Percentiles rank a stretch among this genome's conserved stretches.
phyloP scores from a whole-genome alignment of 1,139 yeast genomes.

The Suzukiozyma palmioleophila region DNA sequence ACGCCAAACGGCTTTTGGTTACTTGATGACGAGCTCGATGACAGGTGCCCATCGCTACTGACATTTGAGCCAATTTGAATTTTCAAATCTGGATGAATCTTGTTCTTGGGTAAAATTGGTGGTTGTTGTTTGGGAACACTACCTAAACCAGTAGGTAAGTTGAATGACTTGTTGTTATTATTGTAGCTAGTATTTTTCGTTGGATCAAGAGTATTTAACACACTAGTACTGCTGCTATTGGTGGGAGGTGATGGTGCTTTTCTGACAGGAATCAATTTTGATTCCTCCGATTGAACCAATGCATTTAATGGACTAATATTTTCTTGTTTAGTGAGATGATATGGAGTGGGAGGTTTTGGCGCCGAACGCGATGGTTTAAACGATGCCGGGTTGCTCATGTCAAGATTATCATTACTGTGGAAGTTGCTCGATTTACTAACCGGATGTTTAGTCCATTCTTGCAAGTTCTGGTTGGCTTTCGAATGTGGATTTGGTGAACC shows the following conservation, averaged over 20 bases:
- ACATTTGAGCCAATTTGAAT: slow-evolving; percentile 18
- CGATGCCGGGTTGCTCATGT: slow-evolving; percentile 7
- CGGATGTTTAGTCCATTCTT: slow-evolving; percentile 43
- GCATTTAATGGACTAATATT: slow-evolving; percentile 33
- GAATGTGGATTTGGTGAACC: slow-evolving; percentile 16
- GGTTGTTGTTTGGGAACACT: slow-evolving; percentile 29
- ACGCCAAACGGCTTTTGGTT: slow-evolving; percentile 4
- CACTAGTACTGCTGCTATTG: slow-evolving; percentile 7
- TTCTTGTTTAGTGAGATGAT: slow-evolving; percentile 27
- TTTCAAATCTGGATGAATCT: slow-evolving; percentile 31
- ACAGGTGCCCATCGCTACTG: slow-evolving; percentile 5
- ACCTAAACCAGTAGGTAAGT: slow-evolving; percentile 21
- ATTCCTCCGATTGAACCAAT: slow-evolving; percentile 23
- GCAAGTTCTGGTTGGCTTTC: slow-evolving; percentile 15
- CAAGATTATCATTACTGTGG: slow-evolving; percentile 8
- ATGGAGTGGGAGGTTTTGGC: slow-evolving; percentile 44
- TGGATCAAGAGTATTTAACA: slow-evolving; percentile 4
- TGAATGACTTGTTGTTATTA: slow-evolving; percentile 7
- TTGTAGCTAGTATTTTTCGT: slow-evolving; percentile 7
- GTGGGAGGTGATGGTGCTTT: slow-evolving; percentile 55
- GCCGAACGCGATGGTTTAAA: slow-evolving; percentile 41
- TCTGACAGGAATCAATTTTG: slow-evolving; percentile 44
- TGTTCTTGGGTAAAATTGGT: slow-evolving; percentile 26
- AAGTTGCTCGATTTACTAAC: slow-evolving; percentile 7
- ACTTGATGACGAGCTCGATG: slow-evolving; percentile 5